Conservation (phyloP, 2,329 filamentous ascomycete genomes). For the Fusarium lyarnte region DNA sequence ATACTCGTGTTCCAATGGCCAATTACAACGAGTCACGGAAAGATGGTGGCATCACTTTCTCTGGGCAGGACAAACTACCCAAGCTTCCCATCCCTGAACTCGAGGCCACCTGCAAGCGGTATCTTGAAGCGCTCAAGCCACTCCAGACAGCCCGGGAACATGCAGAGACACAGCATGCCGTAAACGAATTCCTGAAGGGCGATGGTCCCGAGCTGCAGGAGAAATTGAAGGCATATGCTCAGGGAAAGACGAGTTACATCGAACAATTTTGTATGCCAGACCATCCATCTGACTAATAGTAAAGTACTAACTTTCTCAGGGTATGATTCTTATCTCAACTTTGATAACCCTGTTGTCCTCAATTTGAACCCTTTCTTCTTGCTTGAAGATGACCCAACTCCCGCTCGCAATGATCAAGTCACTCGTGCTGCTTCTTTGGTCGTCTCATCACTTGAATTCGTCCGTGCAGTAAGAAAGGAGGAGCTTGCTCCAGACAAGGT, state of each 20-base stretch:
- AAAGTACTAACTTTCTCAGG: conserved; percentile 60
- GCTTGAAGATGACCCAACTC: conserved; percentile 95
- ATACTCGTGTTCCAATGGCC: conserved; percentile 62
- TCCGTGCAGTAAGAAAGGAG: conserved; percentile 90
- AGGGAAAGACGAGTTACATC: conserved; percentile 93
- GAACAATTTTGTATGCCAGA: conserved; percentile 86
- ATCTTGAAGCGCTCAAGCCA: conserved; percentile 80
- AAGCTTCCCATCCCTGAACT: conserved; percentile 94
- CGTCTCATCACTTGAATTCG: conserved; percentile 89
- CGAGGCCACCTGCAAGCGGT: conserved; percentile 79
- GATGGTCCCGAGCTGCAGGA: conserved; percentile 90
- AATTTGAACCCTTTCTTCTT: conserved; percentile 99
- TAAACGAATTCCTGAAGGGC: conserved; percentile 81
- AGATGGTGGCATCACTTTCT: conserved; percentile 84
- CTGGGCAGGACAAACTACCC: conserved; percentile 85
- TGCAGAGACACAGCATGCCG: conserved; percentile 80
- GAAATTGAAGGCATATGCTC: conserved; percentile 88
- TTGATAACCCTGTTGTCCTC: conserved; percentile 95
- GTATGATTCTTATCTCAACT: conserved; percentile 99
- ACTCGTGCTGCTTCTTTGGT: conserved; percentile 93
- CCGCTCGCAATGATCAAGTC: conserved; percentile 94
- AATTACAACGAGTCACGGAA: conserved; percentile 62
- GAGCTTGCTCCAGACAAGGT: conserved; percentile 90
- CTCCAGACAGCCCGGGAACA: conserved; percentile 85
- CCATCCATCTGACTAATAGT: not conserved